These are phyloP conservation scores for Mycena floridula DNA, from an alignment of 768 basidiomycete genomes.

Conservation along the genomic window DNA sequence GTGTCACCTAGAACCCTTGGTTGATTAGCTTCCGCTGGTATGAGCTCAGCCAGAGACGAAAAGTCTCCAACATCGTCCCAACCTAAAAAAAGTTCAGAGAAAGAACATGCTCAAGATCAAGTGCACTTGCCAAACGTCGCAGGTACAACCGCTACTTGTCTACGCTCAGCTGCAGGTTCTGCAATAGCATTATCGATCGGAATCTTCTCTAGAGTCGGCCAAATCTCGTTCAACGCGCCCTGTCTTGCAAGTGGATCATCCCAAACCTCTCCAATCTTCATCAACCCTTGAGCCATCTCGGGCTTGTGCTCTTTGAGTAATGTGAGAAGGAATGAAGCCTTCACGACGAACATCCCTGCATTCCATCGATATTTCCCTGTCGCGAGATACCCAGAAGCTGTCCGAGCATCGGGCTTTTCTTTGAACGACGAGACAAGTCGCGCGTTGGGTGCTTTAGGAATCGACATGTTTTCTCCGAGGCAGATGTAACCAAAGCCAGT, in stretches of 20 bases:
- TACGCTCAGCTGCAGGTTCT: slow-evolving; percentile 74
- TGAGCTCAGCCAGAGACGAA: slow-evolving; percentile 77
- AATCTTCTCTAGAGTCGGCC: slow-evolving; percentile 78
- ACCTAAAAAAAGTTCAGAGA: slow-evolving; percentile 36
- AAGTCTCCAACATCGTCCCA: slow-evolving; percentile 94
- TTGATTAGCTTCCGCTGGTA: slow-evolving; percentile 81
- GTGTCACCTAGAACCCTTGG: slow-evolving; percentile 80
- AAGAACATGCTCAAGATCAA: slow-evolving; percentile 6
- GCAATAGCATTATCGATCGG: slow-evolving; percentile 87
- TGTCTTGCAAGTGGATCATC: slow-evolving; percentile 52
- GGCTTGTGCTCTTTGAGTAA: slow-evolving; percentile 73
- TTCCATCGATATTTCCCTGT: slow-evolving; percentile 91
- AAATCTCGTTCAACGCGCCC: slow-evolving; percentile 57
- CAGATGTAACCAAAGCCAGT: slow-evolving; percentile 87
- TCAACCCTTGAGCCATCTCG: slow-evolving; percentile 59
- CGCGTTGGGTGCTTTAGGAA: slow-evolving; percentile 75
- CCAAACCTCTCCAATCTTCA: slow-evolving; percentile 68
- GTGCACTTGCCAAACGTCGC: slow-evolving; percentile 73
- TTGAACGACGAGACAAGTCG: slow-evolving; percentile 82
- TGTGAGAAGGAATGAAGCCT: slow-evolving; percentile 65
- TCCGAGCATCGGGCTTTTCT: slow-evolving; percentile 86
- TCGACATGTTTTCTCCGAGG: slow-evolving; percentile 64
- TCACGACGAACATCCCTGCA: slow-evolving; percentile 91
- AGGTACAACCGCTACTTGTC: slow-evolving; percentile 82
- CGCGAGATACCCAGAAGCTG: slow-evolving; percentile 80